A percentile compares a stretch with the other conserved stretches of the same genome.
Evolutionary conservation across 192 early-diverging fungal genomes (phyloP).

Genomic region (Coemansia sp.): DNA sequence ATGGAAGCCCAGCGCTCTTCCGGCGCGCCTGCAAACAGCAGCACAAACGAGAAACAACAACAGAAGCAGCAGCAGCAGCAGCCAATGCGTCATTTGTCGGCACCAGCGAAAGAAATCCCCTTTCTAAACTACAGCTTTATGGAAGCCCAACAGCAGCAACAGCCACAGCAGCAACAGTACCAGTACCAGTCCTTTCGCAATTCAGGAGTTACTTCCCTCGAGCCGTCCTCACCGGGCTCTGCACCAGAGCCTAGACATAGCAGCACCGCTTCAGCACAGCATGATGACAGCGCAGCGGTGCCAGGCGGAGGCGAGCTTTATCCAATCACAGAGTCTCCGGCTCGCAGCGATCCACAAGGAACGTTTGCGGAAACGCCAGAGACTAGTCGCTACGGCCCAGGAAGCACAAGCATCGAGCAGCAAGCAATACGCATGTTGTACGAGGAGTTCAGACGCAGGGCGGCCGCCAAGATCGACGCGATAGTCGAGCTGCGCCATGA

Average conservation of each 20-base stretch:
- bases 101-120: constrained; percentile 21
- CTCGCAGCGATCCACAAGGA: not conserved
- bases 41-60: not conserved
- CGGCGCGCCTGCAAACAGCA: not conserved
- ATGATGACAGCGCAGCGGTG: not conserved
- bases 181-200: not conserved
- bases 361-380: not conserved
- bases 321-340: not conserved
- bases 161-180: not conserved
- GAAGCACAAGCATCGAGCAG: constrained; percentile 41
- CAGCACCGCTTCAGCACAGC: not conserved
- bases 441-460: constrained; percentile 49
- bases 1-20: constrained; percentile 42
- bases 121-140: constrained; percentile 52
- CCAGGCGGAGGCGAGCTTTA: not conserved
- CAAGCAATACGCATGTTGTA: constrained; percentile 50
- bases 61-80: not conserved
- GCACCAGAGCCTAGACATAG: not conserved
- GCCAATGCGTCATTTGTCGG: not conserved
- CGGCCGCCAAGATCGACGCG: constrained; percentile 40
- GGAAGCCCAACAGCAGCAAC: constrained; percentile 32
- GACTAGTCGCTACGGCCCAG: not conserved
- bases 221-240: not conserved
- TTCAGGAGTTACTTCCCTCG: not conserved
- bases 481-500: constrained; percentile 56